Conservation (phyloP, 805 yeast genomes). For the Yarrowia sp. region DNA sequence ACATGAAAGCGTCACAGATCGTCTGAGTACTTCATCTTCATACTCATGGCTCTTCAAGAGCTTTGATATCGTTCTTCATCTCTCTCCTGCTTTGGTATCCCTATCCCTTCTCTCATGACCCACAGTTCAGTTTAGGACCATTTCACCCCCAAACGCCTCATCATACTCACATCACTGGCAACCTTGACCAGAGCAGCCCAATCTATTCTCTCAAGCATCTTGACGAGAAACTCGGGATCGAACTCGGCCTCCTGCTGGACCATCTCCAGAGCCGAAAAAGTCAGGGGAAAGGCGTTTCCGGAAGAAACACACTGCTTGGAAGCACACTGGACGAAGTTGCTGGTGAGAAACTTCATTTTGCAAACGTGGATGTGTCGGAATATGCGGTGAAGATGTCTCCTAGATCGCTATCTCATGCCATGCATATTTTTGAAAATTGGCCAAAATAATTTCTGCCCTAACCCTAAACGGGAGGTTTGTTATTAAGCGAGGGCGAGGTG, state of each 20-base stretch:
- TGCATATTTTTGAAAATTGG: constrained; percentile 20
- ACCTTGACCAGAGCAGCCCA: constrained; percentile 86
- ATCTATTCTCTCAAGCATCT: constrained; percentile 80
- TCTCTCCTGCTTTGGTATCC: too few species aligned
- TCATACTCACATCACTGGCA: constrained; percentile 66
- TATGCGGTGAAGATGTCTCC: constrained; percentile 2
- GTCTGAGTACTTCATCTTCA: too few species aligned
- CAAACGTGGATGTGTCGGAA: not conserved
- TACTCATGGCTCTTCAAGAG: too few species aligned
- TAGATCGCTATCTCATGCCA: constrained; percentile 4
- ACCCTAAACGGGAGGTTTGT: constrained; percentile 17
- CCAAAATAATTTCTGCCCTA: constrained; percentile 35
- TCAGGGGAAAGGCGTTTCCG: constrained; percentile 79
- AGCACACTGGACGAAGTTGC: constrained; percentile 95
- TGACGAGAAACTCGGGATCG: constrained; percentile 77
- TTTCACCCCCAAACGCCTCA: too few species aligned
- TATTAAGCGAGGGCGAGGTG: constrained; percentile 1
- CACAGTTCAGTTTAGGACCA: too few species aligned
- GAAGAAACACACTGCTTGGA: constrained; percentile 79
- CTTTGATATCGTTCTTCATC: too few species aligned
- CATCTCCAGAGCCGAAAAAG: constrained; percentile 71
- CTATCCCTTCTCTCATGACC: too few species aligned
- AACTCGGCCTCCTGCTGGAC: constrained; percentile 80
- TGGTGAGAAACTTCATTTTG: constrained; percentile 88
- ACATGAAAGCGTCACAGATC: too few species aligned